Base-by-base conservation (phyloP, 495 filamentous ascomycete species). In the Arthonia radiata region DNA sequence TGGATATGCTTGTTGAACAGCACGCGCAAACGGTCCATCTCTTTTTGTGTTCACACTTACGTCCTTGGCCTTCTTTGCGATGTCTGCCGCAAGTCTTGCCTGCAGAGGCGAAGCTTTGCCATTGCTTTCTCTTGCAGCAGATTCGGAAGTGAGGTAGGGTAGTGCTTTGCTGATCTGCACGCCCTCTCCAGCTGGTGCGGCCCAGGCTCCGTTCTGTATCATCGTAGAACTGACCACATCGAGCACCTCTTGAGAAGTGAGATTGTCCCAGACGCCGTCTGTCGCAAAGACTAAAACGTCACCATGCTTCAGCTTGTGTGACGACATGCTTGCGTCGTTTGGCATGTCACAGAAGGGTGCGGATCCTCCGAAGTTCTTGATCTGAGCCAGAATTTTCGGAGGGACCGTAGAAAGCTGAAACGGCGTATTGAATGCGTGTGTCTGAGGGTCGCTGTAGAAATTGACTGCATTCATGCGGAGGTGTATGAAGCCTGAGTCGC, bases 351-450 rank as follows among this genome's bases (percentile, higher is more conserved):
- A 62, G 7, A 89, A 54, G 32, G 67, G 72, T 2, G 55, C 54
- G 3, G 34, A 17, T n/a, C 80, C 78, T 9, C 81, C 83, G 38
- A 89, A 93, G 22, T 72, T 56, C 13, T 61, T 63, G 10, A 73
- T 67, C 37, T 82, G 74, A 4, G 59, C 56, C 24, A 76, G 60
- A 53, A 91, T 68, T 36, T 61, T 64, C 5, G 71, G 61, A 4
- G 86, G 83, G 19, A 92, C 70, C 32, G 91, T 66, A 34, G 78
- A 80, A 12, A 97, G 65, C 48, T 97, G 86, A 47, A 71, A 94
- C 2, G 86, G 86, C 0, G 83, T 93, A 49, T 97, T 97, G 57
- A 97, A 97, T 13, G 73, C 79, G 44, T 97, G 89, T 0, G 78
- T 94, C 46, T 97, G 86, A 13, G 79, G 72, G 18, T 67, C 59